Evolutionary conservation across 345 rosid species (phyloP).

Genomic region (Euphorbia tirucalli): DNA sequence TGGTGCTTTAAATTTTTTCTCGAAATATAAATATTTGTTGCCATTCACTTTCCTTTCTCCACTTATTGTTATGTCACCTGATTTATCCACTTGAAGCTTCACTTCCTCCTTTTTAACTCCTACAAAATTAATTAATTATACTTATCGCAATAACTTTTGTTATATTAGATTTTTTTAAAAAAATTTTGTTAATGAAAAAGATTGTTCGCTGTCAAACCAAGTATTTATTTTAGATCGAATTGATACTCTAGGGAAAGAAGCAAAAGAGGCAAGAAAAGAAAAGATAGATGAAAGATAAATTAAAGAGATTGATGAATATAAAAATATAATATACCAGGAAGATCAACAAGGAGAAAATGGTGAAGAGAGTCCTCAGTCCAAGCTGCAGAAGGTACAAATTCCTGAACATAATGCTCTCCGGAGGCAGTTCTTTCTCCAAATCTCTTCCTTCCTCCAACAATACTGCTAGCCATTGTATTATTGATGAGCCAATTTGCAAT

Average conservation of each 20-base stretch:
- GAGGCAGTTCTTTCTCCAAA: constrained; percentile 10
- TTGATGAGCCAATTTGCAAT: too few species aligned
- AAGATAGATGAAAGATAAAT: not conserved
- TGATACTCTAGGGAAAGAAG: too few species aligned
- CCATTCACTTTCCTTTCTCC: constrained; percentile 42
- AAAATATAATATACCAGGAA: constrained; percentile 43
- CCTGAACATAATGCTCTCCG: constrained; percentile 16
- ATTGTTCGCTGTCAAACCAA: not conserved
- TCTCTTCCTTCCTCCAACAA: constrained; percentile 6
- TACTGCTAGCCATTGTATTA: constrained; percentile 22
- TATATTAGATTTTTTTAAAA: too few species aligned
- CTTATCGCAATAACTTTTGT: too few species aligned
- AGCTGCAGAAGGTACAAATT: constrained; percentile 38
- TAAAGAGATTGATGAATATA: too few species aligned
- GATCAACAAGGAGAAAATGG: constrained; percentile 49
- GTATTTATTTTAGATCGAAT: too few species aligned
- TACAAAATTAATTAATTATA: constrained; percentile 5
- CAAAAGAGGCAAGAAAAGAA: not conserved
- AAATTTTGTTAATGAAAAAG: too few species aligned
- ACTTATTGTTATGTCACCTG: constrained; percentile 25
- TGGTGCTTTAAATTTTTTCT: constrained; percentile 34
- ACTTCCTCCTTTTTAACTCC: constrained; percentile 47
- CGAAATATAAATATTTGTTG: constrained; percentile 28
- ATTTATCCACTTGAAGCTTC: constrained; percentile 32
- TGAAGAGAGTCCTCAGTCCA: constrained; percentile 44